Percentiles rank a stretch among this genome's conserved stretches.
Conservation (phyloP, 1,284 basidiomycete genomes). For the Anthracocystis panici-leucophaei region DNA sequence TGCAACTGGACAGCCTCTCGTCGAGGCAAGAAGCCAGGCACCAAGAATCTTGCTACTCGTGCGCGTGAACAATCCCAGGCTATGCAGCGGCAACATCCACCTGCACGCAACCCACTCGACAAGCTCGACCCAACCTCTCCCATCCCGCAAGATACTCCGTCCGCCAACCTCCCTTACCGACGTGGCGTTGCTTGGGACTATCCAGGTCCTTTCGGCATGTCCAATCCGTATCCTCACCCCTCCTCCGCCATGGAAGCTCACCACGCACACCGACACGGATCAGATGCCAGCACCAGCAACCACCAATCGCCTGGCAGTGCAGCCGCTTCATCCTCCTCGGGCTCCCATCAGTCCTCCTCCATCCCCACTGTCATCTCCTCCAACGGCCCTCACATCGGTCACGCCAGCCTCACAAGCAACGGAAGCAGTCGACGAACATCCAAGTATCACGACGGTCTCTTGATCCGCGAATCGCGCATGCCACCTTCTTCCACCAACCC, state of each 20-base stretch:
- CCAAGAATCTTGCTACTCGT: constrained; percentile 49
- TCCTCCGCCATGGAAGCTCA: constrained; percentile 3
- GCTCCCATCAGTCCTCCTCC: constrained; percentile 30
- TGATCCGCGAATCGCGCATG: constrained; percentile 49
- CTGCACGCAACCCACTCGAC: neutral
- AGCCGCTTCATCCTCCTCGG: constrained; percentile 22
- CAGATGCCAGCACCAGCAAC: constrained; percentile 39
- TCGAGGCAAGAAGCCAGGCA: constrained; percentile 48
- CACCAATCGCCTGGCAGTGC: constrained; percentile 42
- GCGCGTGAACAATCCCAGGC: constrained; percentile 45
- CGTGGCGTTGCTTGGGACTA: constrained; percentile 26
- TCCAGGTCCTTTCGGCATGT: constrained; percentile 2
- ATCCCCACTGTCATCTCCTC: constrained; percentile 27
- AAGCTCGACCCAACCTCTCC: constrained; percentile 33
- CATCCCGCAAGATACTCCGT: constrained; percentile 4
- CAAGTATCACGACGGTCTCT: constrained; percentile 49
- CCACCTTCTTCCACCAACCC: constrained; percentile 51
- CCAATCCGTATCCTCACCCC: constrained; percentile 10
- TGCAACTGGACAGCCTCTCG: constrained; percentile 50
- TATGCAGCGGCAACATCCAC: constrained; percentile 32
- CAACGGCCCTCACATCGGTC: constrained; percentile 18
- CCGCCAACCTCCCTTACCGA: constrained; percentile 9
- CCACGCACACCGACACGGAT: constrained; percentile 28
- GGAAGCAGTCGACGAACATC: constrained; percentile 40
- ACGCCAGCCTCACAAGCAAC: constrained; percentile 23